phyloP scores from a whole-genome alignment of 805 yeast genomes.

The Metschnikowia continentalis region DNA sequence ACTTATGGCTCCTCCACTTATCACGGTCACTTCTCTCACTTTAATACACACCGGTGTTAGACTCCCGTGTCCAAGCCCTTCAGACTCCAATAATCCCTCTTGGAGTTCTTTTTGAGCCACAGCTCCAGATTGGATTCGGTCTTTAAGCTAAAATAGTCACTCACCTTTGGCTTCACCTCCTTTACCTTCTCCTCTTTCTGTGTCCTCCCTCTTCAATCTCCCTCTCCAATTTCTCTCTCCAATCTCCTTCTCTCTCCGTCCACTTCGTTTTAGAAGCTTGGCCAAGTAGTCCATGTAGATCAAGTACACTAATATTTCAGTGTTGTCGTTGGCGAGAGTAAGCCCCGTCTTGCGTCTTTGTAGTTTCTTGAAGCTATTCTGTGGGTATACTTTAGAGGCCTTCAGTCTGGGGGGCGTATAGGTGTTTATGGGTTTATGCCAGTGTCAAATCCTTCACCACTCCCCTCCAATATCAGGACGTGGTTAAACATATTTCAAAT shows the following conservation, averaged over 20 bases:
- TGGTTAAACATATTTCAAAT: too few relatives aligned
- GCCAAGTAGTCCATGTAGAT: conserved; percentile 46
- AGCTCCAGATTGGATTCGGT: conserved; percentile 17
- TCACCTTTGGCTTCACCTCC: conserved; percentile 7
- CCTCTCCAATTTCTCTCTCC: not conserved
- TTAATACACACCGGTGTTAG: not conserved
- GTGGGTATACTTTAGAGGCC: conserved; percentile 8
- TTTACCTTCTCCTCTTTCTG: not conserved
- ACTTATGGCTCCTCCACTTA: too few relatives aligned
- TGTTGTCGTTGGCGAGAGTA: conserved; percentile 28
- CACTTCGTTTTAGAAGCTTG: conserved; percentile 34
- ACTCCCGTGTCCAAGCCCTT: conserved; percentile 31
- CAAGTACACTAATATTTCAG: conserved; percentile 43
- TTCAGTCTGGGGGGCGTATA: not conserved
- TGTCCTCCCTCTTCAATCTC: not conserved
- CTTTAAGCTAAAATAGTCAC: conserved; percentile 21
- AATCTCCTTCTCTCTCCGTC: conserved; percentile 21
- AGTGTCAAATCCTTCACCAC: too few relatives aligned
- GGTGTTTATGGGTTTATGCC: not conserved
- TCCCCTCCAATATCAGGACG: too few relatives aligned
- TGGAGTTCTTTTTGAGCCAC: conserved; percentile 29
- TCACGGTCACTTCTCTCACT: too few relatives aligned
- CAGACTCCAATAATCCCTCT: conserved; percentile 40
- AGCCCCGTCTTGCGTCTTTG: conserved; percentile 9
- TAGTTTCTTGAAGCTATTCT: conserved; percentile 8